Evolutionary conservation across 768 basidiomycete genomes (phyloP).

Genomic region (Pulveroboletus sp.): DNA sequence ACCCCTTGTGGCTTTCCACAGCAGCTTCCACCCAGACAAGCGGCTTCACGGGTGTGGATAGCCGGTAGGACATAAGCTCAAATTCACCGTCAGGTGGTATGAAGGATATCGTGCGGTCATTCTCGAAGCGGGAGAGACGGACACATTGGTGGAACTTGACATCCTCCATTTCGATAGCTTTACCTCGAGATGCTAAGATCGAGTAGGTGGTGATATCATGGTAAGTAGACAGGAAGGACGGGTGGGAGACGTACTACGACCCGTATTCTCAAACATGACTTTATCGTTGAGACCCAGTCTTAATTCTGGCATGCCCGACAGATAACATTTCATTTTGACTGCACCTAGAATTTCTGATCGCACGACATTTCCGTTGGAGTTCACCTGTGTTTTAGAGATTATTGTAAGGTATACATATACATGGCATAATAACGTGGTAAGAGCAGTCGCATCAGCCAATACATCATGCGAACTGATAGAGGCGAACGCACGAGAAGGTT

Average conservation of each 20-base stretch:
- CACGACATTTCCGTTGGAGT: conserved; percentile 94
- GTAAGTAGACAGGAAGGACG: neutral
- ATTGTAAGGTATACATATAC: neutral
- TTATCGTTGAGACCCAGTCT: conserved; percentile 96
- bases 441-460: neutral
- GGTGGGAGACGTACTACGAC: conserved; percentile 63
- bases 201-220: neutral
- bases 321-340: conserved; percentile 99
- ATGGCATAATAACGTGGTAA: neutral
- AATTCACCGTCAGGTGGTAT: conserved; percentile 99
- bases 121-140: conserved; percentile 93
- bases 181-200: conserved; percentile 57
- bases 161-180: conserved; percentile 99
- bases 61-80: conserved; percentile 96
- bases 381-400: conserved; percentile 56
- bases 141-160: conserved; percentile 99
- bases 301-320: conserved; percentile 99
- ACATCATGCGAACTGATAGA: neutral
- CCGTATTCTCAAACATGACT: conserved; percentile 98
- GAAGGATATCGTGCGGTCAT: conserved; percentile 98
- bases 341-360: conserved; percentile 98
- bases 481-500: conserved; percentile 74
- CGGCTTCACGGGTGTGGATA: conserved; percentile 94
- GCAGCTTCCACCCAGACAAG: conserved; percentile 92
- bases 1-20: conserved; percentile 92